phyloP scores from a whole-genome alignment of 2,329 filamentous ascomycete species.

The Aspergillus pseudoviridinutans region DNA sequence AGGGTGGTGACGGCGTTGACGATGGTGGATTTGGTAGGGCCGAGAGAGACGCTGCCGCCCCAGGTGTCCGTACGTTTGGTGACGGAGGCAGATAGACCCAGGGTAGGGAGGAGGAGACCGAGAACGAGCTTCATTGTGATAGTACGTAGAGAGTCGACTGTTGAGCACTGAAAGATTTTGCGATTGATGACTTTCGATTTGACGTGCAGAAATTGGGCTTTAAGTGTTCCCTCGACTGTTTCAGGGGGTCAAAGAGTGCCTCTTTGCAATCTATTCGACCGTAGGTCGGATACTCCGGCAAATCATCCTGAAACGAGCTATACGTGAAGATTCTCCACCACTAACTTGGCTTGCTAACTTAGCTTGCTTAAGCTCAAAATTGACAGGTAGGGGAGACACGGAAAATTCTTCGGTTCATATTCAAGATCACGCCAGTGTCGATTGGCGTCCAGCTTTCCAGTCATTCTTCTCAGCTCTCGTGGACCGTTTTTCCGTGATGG shows the following conservation, averaged over 20 bases:
- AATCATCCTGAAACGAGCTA: not conserved
- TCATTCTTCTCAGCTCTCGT: not conserved
- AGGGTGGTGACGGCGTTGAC: slow-evolving; percentile 39
- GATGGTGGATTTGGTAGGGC: slow-evolving; percentile 37
- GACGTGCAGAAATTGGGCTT: not conserved
- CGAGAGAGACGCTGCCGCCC: slow-evolving; percentile 39
- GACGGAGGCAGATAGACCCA: not conserved
- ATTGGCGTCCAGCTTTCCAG: not conserved
- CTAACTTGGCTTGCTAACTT: not conserved
- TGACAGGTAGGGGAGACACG: not conserved
- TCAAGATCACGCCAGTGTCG: not conserved
- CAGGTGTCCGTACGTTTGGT: slow-evolving; percentile 28
- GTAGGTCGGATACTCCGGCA: not conserved
- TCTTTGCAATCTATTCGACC: not conserved
- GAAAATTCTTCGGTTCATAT: not conserved
- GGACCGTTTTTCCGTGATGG: not conserved
- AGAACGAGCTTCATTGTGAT: slow-evolving; percentile 7
- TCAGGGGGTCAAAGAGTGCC: not conserved
- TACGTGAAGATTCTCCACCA: not conserved
- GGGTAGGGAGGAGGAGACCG: slow-evolving; percentile 15
- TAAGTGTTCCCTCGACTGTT: not conserved
- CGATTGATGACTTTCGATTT: not conserved
- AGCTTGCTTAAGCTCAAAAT: not conserved
- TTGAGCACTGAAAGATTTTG: not conserved
- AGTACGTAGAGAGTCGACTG: not conserved